These are phyloP conservation scores for Amanita brunnescens DNA, from an alignment of 768 basidiomycete species.

Conservation along the genomic window DNA sequence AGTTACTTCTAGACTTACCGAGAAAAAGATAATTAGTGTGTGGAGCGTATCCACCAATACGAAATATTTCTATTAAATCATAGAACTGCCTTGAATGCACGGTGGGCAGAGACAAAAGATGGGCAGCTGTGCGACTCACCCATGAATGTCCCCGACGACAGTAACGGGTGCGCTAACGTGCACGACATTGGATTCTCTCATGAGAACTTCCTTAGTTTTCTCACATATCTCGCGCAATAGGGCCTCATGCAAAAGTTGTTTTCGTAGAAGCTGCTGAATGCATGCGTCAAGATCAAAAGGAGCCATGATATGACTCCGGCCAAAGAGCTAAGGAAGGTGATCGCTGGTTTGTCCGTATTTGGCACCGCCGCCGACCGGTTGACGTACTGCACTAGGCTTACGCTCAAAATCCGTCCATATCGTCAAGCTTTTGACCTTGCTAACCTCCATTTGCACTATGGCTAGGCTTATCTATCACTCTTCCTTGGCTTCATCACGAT, in stretches of 20 bases:
- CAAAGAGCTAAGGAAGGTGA: conserved; percentile 14
- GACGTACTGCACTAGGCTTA: conserved; percentile 1
- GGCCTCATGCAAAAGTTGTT: conserved; percentile 92
- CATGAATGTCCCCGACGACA: conserved; percentile 98
- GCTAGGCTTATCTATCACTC: conserved; percentile 11
- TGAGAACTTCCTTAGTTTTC: conserved; percentile 98
- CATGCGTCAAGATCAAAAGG: conserved; percentile 97
- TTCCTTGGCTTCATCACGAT: conserved; percentile 26
- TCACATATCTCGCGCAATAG: conserved; percentile 97
- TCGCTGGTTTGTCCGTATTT: conserved; percentile 30
- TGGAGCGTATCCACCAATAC: conserved; percentile 95
- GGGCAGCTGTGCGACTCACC: conserved; percentile 48
- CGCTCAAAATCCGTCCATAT: background rate
- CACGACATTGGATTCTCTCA: conserved; percentile 98
- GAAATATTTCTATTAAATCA: conserved; percentile 97
- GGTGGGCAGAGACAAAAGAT: conserved; percentile 21
- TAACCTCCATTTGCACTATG: conserved; percentile 4
- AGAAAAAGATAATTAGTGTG: conserved; percentile 98
- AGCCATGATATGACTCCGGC: conserved; percentile 29
- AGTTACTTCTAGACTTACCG: conserved; percentile 43
- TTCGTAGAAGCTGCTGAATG: conserved; percentile 81
- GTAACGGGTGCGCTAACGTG: conserved; percentile 96
- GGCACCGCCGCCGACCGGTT: conserved; percentile 8
- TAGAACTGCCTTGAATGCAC: conserved; percentile 84
- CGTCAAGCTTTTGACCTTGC: conserved; percentile 8